These are phyloP conservation scores for Pseudevernia furfuracea DNA, from an alignment of 495 filamentous ascomycete genomes.

Conservation along the genomic window DNA sequence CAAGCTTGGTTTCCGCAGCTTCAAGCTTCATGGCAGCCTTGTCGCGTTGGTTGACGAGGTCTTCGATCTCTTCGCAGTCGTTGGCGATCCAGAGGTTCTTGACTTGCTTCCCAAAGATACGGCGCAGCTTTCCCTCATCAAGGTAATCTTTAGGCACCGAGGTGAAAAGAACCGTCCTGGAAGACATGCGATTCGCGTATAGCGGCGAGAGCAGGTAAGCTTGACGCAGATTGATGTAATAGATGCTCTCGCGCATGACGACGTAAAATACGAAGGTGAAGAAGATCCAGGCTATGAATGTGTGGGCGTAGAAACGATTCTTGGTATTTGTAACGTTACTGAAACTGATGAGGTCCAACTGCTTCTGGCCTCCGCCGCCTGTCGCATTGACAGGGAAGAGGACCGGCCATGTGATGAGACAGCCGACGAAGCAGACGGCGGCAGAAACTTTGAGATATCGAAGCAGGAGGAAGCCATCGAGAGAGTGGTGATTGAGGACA, in stretches of 20 bases:
- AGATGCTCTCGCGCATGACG: slow-evolving; percentile 85
- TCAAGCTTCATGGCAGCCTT: slow-evolving; percentile 79
- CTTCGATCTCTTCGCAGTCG: slow-evolving; percentile 72
- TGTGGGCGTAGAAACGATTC: slow-evolving; percentile 71
- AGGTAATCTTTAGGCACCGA: slow-evolving; percentile 73
- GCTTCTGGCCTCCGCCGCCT: slow-evolving; percentile 47
- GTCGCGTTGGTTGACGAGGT: slow-evolving; percentile 79
- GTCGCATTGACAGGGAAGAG: slow-evolving; percentile 83
- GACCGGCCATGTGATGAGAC: slow-evolving; percentile 73
- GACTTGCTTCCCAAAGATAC: slow-evolving; percentile 68
- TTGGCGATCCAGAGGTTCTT: slow-evolving; percentile 81
- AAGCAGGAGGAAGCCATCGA: slow-evolving; percentile 83
- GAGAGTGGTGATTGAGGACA: slow-evolving; percentile 78
- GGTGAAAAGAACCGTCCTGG: slow-evolving; percentile 86
- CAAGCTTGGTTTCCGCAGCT: slow-evolving; percentile 79
- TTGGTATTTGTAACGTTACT: slow-evolving; percentile 56
- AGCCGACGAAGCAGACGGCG: slow-evolving; percentile 70
- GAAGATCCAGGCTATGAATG: slow-evolving; percentile 65
- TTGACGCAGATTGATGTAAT: slow-evolving; percentile 91
- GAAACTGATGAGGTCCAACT: slow-evolving; percentile 75
- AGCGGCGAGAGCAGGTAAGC: slow-evolving; percentile 84
- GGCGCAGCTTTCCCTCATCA: slow-evolving; percentile 61
- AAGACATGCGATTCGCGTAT: slow-evolving; percentile 84
- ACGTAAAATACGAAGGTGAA: slow-evolving; percentile 80
- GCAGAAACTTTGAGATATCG: slow-evolving; percentile 72